Conservation (phyloP, 441 rosid species). For the Populus hybrid region DNA sequence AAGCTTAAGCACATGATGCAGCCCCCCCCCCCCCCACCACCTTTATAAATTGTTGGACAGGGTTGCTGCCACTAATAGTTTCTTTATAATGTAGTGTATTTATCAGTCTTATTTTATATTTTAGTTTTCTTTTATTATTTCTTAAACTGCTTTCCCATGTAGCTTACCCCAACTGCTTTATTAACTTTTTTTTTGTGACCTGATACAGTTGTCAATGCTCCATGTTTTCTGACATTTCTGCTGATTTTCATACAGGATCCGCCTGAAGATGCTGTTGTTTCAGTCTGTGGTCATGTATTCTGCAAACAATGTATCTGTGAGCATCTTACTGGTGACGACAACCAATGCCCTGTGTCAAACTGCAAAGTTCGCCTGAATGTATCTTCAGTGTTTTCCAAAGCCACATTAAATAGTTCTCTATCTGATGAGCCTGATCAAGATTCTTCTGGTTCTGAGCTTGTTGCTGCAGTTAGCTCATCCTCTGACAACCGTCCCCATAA, state of each 20-base stretch:
- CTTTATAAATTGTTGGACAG: not conserved
- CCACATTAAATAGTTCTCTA: conserved; percentile 39
- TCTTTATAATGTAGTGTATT: not conserved
- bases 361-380: conserved; percentile 54
- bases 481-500: conserved; percentile 26
- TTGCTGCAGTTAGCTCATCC: conserved; percentile 27
- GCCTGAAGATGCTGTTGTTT: conserved; percentile 91
- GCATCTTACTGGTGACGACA: conserved; percentile 67
- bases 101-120: not conserved
- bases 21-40: not conserved
- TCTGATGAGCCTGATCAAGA: conserved; percentile 37
- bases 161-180: not conserved
- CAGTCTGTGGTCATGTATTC: conserved; percentile 81
- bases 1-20: not conserved
- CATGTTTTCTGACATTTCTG: not conserved
- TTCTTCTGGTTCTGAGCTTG: conserved; percentile 36
- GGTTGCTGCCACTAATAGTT: not conserved
- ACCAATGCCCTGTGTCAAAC: conserved; percentile 53
- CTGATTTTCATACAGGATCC: conserved; percentile 56
- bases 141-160: not conserved
- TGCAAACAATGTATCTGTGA: conserved; percentile 85
- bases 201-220: not conserved
- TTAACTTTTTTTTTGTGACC: not conserved
- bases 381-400: conserved; percentile 58
- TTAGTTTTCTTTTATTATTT: not conserved